phyloP scores from a whole-genome alignment of 495 filamentous ascomycete genomes.

The Penicillium salamii region DNA sequence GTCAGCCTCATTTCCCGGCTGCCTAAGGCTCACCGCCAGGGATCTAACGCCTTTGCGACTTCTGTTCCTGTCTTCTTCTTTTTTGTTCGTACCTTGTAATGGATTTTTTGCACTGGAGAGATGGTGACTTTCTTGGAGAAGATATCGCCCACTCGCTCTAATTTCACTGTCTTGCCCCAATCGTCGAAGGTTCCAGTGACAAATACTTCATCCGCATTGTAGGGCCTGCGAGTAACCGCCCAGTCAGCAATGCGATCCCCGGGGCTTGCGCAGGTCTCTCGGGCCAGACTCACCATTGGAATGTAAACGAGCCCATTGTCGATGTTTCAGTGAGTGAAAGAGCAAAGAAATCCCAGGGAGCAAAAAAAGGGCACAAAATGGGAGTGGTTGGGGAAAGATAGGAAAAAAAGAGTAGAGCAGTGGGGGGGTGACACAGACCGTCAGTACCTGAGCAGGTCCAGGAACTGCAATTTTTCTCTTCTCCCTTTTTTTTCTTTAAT shows the following conservation, averaged over 20 bases:
- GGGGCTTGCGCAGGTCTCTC: slow-evolving; percentile 2
- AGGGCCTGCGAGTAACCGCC: slow-evolving; percentile 55
- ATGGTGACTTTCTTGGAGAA: slow-evolving; percentile 79
- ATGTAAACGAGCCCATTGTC: slow-evolving; percentile 42
- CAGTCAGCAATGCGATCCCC: slow-evolving; percentile 32
- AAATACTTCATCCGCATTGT: slow-evolving; percentile 78
- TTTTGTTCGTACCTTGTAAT: slow-evolving; percentile 67
- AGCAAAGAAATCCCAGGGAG: background rate
- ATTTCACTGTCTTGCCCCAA: slow-evolving; percentile 79
- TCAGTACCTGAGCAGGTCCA: slow-evolving; percentile 2
- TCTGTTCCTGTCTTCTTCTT: too few species aligned
- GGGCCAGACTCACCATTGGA: slow-evolving; percentile 39
- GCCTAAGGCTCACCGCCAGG: slow-evolving; percentile 21
- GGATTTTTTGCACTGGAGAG: slow-evolving; percentile 63
- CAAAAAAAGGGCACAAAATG: slow-evolving; percentile 1
- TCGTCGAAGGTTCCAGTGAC: slow-evolving; percentile 96
- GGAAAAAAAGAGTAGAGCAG: slow-evolving; percentile 4
- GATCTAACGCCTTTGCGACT: too few species aligned
- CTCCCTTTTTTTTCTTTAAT: background rate
- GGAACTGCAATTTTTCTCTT: background rate
- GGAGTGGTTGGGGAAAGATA: background rate
- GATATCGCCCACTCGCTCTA: slow-evolving; percentile 66
- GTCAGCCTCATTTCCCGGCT: slow-evolving; percentile 23
- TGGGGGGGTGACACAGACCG: slow-evolving; percentile 21
- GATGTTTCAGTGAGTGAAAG: too few species aligned